These are phyloP conservation scores for Handroanthus guayacan DNA, from an alignment of 257 asterid genomes.

Conservation along the genomic window DNA sequence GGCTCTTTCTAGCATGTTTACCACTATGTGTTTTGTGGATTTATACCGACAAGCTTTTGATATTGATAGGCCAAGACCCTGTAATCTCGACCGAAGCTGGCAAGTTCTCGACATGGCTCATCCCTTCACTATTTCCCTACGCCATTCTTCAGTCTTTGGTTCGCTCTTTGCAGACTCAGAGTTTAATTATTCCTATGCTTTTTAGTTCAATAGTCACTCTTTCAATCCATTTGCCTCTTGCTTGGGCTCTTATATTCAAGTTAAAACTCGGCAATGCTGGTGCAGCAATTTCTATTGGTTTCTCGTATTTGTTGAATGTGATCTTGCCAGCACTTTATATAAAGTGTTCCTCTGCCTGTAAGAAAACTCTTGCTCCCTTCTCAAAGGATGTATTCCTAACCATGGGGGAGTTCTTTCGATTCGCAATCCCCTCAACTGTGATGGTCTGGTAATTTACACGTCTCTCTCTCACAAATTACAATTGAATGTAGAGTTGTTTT, in stretches of 20 bases:
- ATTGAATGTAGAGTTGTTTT: neutral
- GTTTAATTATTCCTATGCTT: conserved; percentile 46
- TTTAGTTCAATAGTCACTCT: conserved; percentile 29
- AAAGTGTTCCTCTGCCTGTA: conserved; percentile 30
- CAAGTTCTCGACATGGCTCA: conserved; percentile 48
- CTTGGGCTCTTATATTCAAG: conserved; percentile 47
- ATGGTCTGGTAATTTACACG: conserved; percentile 37
- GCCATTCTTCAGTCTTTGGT: conserved; percentile 44
- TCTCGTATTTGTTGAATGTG: conserved; percentile 43
- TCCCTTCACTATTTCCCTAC: conserved; percentile 48
- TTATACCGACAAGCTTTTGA: conserved; percentile 41
- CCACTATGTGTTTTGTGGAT: conserved; percentile 51
- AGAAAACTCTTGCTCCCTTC: conserved; percentile 35
- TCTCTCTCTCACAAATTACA: neutral
- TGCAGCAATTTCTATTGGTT: conserved; percentile 40
- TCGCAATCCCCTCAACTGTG: conserved; percentile 40
- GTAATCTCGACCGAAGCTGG: conserved; percentile 55
- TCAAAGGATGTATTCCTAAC: conserved; percentile 31
- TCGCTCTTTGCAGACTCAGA: conserved; percentile 56
- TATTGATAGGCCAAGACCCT: conserved; percentile 56
- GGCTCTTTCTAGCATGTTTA: conserved; percentile 49
- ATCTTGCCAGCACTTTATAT: conserved; percentile 32
- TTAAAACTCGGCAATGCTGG: conserved; percentile 38
- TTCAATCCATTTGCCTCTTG: conserved; percentile 32
- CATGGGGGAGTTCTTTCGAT: conserved; percentile 37